A percentile compares a stretch with the other conserved stretches of the same genome.
These are phyloP conservation scores for Flaveria floridana DNA, from an alignment of 140 eudicot species.

Conservation along the genomic window DNA sequence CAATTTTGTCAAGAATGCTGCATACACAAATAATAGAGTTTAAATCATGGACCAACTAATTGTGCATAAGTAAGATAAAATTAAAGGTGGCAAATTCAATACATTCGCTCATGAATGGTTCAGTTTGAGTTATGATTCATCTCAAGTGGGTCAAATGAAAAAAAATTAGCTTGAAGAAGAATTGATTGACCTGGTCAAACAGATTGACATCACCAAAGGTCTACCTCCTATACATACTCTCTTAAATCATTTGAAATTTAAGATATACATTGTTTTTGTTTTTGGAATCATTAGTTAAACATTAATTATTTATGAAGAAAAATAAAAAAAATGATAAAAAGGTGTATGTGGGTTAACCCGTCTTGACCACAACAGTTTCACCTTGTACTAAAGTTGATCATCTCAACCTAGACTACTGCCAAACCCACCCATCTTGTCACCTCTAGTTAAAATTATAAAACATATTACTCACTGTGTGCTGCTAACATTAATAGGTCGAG, in stretches of 20 bases:
- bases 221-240: neutral
- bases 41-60: slow-evolving; percentile 7
- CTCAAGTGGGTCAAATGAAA: neutral
- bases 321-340: too few species aligned
- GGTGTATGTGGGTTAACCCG: neutral
- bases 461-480: slow-evolving; percentile 27
- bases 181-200: neutral
- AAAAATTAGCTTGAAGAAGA: too few species aligned
- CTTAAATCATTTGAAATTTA: neutral
- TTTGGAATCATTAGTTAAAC: neutral
- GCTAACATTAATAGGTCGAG: slow-evolving; percentile 22
- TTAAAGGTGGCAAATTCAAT: neutral
- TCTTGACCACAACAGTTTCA: too few species aligned
- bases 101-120: neutral
- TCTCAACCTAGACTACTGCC: neutral
- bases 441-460: neutral
- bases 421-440: neutral
- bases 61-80: neutral
- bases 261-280: neutral
- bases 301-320: neutral
- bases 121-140: neutral
- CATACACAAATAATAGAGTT: neutral
- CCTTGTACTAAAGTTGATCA: too few species aligned
- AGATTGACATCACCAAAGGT: neutral
- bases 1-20: slow-evolving; percentile 24